A percentile compares a stretch with the other conserved stretches of the same genome.
Conservation (phyloP, 495 filamentous ascomycete genomes). For the Bombardia bombarda region DNA sequence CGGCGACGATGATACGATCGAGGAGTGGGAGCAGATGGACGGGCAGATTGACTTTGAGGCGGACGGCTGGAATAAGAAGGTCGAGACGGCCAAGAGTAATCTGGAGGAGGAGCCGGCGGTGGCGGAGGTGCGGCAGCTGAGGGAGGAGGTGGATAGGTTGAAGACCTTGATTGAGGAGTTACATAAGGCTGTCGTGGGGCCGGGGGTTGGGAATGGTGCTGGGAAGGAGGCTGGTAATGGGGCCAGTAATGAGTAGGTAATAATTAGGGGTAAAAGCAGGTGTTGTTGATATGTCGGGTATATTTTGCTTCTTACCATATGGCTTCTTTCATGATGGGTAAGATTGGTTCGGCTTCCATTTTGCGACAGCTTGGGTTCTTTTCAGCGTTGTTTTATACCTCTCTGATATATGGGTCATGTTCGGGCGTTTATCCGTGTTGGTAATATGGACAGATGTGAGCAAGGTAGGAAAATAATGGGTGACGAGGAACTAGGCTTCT, state of each 20-base stretch:
- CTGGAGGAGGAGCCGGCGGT: conserved; percentile 63
- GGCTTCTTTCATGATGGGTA: no score
- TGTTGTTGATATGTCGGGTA: no score
- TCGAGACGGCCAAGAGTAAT: conserved; percentile 66
- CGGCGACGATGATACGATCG: conserved; percentile 77
- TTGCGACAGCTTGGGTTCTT: no score
- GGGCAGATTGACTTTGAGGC: conserved; percentile 65
- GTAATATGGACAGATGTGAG: no score
- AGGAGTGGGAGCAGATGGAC: conserved; percentile 88
- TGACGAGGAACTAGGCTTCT: no score
- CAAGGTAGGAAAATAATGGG: no score
- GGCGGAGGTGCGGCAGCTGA: conserved; percentile 59
- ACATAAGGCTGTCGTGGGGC: conserved; percentile 6
- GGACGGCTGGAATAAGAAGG: conserved; percentile 73
- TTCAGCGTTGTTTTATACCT: no score
- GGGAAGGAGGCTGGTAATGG: conserved; percentile 20
- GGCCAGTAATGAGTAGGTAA: conserved; percentile 24
- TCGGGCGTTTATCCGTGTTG: no score
- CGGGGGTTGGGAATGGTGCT: neutral
- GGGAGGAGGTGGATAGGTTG: conserved; percentile 59
- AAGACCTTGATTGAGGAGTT: conserved; percentile 37
- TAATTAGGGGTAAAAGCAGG: no score
- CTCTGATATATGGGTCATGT: no score
- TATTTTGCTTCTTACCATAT: no score
- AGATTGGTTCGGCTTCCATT: no score